Percentiles rank a stretch among this genome's conserved stretches.
phyloP scores from a whole-genome alignment of 257 asterid species.

The Solanum commersonii region DNA sequence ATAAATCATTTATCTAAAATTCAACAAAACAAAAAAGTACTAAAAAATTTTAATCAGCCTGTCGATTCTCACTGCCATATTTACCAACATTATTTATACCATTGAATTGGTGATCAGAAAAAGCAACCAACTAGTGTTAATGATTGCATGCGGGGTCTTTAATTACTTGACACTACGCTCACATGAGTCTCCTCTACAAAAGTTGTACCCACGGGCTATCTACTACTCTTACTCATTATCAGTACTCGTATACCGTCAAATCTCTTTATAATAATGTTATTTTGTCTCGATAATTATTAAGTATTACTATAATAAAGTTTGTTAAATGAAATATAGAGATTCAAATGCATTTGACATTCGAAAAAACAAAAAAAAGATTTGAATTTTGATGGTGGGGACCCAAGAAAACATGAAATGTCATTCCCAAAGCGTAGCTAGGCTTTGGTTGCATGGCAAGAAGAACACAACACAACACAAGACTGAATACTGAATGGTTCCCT shows the following conservation, averaged over 20 bases:
- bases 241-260: background rate
- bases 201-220: background rate
- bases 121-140: background rate
- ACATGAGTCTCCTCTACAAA: background rate
- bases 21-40: background rate
- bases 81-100: background rate
- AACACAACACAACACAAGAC: background rate
- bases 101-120: background rate
- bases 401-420: background rate
- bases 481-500: background rate
- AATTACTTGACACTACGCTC: background rate
- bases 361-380: background rate
- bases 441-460: background rate
- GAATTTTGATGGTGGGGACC: background rate
- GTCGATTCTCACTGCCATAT: background rate
- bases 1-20: background rate
- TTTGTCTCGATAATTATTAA: too few relatives aligned
- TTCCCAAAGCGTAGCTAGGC: background rate
- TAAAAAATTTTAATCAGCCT: background rate
- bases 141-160: background rate
- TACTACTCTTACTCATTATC: background rate
- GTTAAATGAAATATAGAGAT: too few relatives aligned
- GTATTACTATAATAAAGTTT: background rate
- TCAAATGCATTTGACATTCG: background rate
- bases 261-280: too few relatives aligned